Percentiles rank a stretch among this genome's conserved stretches.
phyloP scores from a whole-genome alignment of 306 rosid species.

The Dalbergia oliveri region DNA sequence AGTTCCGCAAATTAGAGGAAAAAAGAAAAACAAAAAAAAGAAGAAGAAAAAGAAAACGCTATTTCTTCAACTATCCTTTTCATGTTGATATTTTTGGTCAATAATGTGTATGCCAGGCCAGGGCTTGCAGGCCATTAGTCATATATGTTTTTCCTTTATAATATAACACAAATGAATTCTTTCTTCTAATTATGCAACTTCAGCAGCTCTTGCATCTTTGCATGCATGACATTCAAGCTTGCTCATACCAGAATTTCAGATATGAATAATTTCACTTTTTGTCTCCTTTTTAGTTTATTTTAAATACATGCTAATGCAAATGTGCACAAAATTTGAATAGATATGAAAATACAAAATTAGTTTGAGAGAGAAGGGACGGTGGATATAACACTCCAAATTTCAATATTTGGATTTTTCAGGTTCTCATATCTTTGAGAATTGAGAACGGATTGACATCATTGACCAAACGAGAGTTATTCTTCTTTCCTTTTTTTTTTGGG shows the following conservation, averaged over 20 bases:
- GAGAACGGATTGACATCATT: conserved; percentile 33
- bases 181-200: conserved; percentile 6
- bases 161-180: background rate
- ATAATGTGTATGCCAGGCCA: conserved; percentile 39
- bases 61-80: conserved; percentile 41
- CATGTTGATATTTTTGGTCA: conserved; percentile 45
- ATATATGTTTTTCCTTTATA: background rate
- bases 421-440: conserved; percentile 33
- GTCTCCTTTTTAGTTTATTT: background rate
- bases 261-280: background rate
- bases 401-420: conserved; percentile 1
- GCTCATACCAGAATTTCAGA: background rate
- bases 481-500: background rate
- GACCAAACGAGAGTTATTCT: conserved; percentile 5
- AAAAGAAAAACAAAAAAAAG: no score
- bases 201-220: background rate
- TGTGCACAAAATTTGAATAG: background rate
- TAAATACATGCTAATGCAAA: background rate
- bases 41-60: conserved; percentile 1
- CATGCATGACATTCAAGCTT: conserved; percentile 19
- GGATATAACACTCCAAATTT: background rate
- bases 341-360: background rate
- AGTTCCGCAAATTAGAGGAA: background rate
- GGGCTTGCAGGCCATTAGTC: background rate
- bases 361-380: background rate